A percentile compares a stretch with the other conserved stretches of the same genome.
phyloP scores from a whole-genome alignment of 2,329 filamentous ascomycete species.

The Amphichorda felina region DNA sequence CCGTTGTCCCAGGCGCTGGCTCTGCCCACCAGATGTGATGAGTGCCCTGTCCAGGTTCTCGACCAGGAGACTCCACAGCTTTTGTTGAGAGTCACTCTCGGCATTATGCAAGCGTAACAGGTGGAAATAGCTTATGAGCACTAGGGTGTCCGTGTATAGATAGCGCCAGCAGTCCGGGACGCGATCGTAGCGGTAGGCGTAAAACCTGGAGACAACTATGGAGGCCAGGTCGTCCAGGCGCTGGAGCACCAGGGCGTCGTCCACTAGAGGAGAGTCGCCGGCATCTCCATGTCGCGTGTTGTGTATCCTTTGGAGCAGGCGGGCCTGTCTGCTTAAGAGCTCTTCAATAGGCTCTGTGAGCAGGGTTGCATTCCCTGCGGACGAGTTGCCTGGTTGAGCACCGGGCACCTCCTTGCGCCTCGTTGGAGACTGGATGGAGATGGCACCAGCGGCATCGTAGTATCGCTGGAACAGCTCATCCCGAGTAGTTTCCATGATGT shows the following conservation, averaged over 20 bases:
- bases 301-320: neutral
- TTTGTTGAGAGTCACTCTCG: constrained; percentile 5
- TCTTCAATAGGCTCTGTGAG: constrained; percentile 10
- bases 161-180: constrained; percentile 58
- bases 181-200: constrained; percentile 55
- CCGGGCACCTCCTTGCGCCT: too few species aligned
- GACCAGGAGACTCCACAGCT: constrained; percentile 42
- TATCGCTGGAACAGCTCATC: constrained; percentile 8
- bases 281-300: neutral
- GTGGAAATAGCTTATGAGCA: constrained; percentile 44
- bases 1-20: constrained; percentile 29
- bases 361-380: constrained; percentile 2
- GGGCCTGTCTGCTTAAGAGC: constrained; percentile 7
- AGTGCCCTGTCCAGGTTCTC: constrained; percentile 62
- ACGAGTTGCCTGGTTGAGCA: too few species aligned
- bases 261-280: constrained; percentile 4
- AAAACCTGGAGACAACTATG: constrained; percentile 54
- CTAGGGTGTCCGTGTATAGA: constrained; percentile 58
- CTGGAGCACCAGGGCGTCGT: constrained; percentile 17
- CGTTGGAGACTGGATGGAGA: constrained; percentile 3
- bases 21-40: constrained; percentile 59
- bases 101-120: constrained; percentile 9
- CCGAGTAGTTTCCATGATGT: too few species aligned
- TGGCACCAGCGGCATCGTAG: constrained; percentile 9
- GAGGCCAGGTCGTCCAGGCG: constrained; percentile 44